Percentiles rank a stretch among this genome's conserved stretches.
These are phyloP conservation scores for Eutypa lata DNA, from an alignment of 2,329 filamentous ascomycete species.

Conservation along the genomic window DNA sequence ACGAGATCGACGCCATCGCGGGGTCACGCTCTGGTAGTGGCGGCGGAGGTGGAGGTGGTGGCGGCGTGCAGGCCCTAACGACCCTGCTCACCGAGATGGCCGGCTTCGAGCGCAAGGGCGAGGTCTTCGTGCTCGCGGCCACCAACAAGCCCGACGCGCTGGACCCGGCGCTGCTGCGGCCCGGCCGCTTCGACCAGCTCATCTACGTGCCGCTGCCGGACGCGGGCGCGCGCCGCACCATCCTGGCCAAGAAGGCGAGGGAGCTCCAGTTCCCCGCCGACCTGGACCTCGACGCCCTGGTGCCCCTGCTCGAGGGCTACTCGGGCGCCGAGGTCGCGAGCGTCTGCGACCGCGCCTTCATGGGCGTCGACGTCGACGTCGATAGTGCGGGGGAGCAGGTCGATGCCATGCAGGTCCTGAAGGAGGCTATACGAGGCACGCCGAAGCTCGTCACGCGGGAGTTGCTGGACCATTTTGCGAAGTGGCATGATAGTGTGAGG, in stretches of 20 bases:
- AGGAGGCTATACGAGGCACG: constrained; percentile 25
- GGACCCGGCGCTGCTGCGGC: constrained; percentile 80
- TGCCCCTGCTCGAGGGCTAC: constrained; percentile 67
- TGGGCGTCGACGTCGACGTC: constrained; percentile 24
- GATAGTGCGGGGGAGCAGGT: neutral
- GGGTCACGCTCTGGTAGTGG: constrained; percentile 49
- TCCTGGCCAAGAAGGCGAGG: constrained; percentile 66
- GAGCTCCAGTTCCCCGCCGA: constrained; percentile 58
- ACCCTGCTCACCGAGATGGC: constrained; percentile 95
- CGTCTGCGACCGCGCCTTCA: constrained; percentile 46
- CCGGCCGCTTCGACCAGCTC: constrained; percentile 79
- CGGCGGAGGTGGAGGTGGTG: constrained; percentile 40
- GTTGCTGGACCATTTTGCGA: constrained; percentile 32
- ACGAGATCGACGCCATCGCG: constrained; percentile 88
- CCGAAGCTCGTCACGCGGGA: constrained; percentile 36
- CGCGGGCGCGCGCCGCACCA: constrained; percentile 67
- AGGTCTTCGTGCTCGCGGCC: constrained; percentile 83
- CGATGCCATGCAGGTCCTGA: constrained; percentile 23
- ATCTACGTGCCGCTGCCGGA: constrained; percentile 85
- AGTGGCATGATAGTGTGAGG: constrained; percentile 37
- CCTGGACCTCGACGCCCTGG: constrained; percentile 64
- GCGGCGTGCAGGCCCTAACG: constrained; percentile 78
- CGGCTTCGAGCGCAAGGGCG: constrained; percentile 79
- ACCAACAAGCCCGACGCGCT: constrained; percentile 87
- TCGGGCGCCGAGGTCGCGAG: constrained; percentile 78